Percentiles rank a stretch among this genome's conserved stretches.
These are phyloP conservation scores for Diaporthe caulivora DNA, from an alignment of 2,329 filamentous ascomycete genomes.

Conservation along the genomic window DNA sequence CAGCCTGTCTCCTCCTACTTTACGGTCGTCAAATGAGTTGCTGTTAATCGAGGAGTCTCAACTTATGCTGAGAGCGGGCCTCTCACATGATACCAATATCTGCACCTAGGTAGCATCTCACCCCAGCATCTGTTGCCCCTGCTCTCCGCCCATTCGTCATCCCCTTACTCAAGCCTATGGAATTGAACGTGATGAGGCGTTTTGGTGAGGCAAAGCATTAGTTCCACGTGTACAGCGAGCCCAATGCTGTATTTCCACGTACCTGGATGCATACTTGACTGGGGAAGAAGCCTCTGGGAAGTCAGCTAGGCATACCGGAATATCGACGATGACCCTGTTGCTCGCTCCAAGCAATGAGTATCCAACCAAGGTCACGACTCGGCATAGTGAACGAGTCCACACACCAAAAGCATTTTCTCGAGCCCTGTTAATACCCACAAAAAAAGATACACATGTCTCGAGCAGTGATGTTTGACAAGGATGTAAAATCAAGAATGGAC, in stretches of 20 bases:
- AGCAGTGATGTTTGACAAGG: no score
- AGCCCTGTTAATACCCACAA: no score
- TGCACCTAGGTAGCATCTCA: no score
- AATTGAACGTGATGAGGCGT: background rate
- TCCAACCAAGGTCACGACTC: slow-evolving; percentile 22
- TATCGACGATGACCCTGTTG: slow-evolving; percentile 28
- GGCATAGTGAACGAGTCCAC: background rate
- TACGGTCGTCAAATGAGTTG: background rate
- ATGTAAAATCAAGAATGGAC: no score
- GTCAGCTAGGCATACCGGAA: background rate
- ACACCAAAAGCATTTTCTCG: no score
- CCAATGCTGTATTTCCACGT: background rate
- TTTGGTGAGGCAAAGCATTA: background rate
- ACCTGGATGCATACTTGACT: slow-evolving; percentile 8
- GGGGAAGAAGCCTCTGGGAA: no score
- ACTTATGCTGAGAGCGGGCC: background rate
- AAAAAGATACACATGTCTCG: no score
- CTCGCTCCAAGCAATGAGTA: slow-evolving; percentile 30
- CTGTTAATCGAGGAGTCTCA: background rate
- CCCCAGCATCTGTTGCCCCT: background rate
- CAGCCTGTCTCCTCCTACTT: background rate
- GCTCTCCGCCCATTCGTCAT: background rate
- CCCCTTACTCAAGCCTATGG: no score
- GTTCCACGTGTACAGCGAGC: background rate
- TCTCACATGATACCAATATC: background rate